These are phyloP conservation scores for Penicillium argentinense DNA, from an alignment of 495 filamentous ascomycete genomes.

Conservation along the genomic window DNA sequence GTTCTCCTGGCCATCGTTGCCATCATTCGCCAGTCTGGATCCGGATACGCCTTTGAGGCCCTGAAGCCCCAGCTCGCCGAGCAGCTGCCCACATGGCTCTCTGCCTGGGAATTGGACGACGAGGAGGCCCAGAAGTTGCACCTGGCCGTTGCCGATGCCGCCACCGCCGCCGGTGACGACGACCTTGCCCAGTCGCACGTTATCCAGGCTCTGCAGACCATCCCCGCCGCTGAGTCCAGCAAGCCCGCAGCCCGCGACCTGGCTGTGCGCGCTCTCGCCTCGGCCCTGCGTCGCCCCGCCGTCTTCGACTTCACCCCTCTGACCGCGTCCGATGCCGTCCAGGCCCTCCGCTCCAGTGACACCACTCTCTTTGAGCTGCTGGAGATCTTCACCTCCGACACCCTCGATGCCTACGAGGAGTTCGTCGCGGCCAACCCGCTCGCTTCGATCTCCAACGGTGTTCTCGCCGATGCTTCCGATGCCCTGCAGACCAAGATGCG, in stretches of 20 bases:
- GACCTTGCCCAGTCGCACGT: constrained; percentile 81
- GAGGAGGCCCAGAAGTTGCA: constrained; percentile 81
- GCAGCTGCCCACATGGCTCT: constrained; percentile 74
- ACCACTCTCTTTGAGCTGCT: constrained; percentile 83
- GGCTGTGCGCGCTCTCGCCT: constrained; percentile 78
- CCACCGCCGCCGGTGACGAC: constrained; percentile 71
- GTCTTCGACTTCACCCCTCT: constrained; percentile 96
- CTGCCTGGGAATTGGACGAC: constrained; percentile 76
- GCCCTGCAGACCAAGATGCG: constrained; percentile 93
- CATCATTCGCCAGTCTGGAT: constrained; percentile 69
- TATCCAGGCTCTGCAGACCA: constrained; percentile 77
- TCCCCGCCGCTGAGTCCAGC: constrained; percentile 69
- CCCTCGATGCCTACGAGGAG: constrained; percentile 90
- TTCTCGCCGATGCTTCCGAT: constrained; percentile 61
- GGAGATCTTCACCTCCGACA: constrained; percentile 91
- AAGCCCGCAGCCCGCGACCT: constrained; percentile 74
- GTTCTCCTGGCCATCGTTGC: constrained; percentile 82
- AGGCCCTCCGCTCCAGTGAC: constrained; percentile 80
- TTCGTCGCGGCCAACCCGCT: constrained; percentile 60
- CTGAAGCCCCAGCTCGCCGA: constrained; percentile 76
- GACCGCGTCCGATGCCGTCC: constrained; percentile 79
- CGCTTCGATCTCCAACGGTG: constrained; percentile 42
- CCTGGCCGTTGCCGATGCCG: constrained; percentile 73
- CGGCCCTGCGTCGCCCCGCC: constrained; percentile 69
- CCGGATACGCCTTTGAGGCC: constrained; percentile 71